Base-by-base conservation (phyloP, 1,139 yeast species). In the Tardiomyces digboiensis region DNA sequence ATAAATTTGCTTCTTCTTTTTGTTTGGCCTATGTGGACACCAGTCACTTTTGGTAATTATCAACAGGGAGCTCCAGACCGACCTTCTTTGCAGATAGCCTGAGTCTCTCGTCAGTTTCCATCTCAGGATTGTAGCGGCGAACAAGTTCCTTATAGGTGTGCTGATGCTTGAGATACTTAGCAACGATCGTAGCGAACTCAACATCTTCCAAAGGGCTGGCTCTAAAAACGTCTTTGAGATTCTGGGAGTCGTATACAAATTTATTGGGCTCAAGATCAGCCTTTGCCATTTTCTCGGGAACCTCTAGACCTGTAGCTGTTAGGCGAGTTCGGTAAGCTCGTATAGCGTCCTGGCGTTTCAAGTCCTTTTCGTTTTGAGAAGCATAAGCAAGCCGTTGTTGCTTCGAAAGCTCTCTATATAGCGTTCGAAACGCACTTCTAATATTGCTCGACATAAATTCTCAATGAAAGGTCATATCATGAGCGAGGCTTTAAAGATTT, bases 81-180 rank as follows among this genome's bases (percentile, higher is more conserved):
- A 91, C 98, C 51, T 81, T 74, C 46, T 80, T 74, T 4, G 97
- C 98, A 3, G 95, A 82, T 57, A 76, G 76, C 54, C 79, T 70
- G 21, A 89, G 80, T 47, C 82, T 80, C 49, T 89, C 96, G 46
- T 75, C 77, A 56, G 84, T 95, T 26, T 78, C 75, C 79, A 83
- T 76, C 37, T 76, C 75, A 1, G 95, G 91, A 57, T 89, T 87
- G 63, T 89, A 89, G 53, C 95, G 74, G 52, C 84, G 93, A 43
- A 89, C 69, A 45, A 91, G 71, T 51, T 82, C 91, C 49, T 78
- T 79, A 64, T 87, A 89, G 10, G 72, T 77, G 51, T 94, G 72
- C 62, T 89, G 97, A 50, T 82, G 78, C 41, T 71, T 70, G 46
- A 89, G 68, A 57, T 79, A 89, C 2, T 66, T 64, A 19, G 71